Evolutionary conservation across 345 rosid species (phyloP).

Genomic region (Lagerstroemia speciosa): DNA sequence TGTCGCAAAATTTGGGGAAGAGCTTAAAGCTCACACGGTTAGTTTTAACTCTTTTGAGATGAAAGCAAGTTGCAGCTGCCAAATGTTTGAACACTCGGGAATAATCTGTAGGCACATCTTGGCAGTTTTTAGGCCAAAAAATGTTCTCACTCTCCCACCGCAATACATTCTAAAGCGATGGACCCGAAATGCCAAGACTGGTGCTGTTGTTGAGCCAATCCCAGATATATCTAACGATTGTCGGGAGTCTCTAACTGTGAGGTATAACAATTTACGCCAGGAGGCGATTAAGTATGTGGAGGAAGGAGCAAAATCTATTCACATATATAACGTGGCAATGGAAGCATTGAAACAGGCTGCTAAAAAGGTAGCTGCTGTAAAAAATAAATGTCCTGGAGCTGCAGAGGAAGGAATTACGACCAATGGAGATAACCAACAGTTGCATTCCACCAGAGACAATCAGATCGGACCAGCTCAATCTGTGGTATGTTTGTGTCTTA

Average conservation of each 20-base stretch:
- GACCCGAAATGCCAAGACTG: constrained; percentile 67
- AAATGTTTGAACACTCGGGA: constrained; percentile 74
- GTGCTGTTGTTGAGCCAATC: constrained; percentile 23
- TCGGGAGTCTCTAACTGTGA: constrained; percentile 44
- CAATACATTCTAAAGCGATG: constrained; percentile 61
- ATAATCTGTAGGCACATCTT: constrained; percentile 64
- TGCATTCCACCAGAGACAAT: constrained; percentile 30
- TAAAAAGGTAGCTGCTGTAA: constrained; percentile 47
- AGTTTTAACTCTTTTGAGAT: constrained; percentile 48
- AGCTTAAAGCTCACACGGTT: constrained; percentile 48
- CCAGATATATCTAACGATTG: constrained; percentile 28
- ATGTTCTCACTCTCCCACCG: constrained; percentile 63
- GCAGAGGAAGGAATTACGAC: constrained; percentile 17
- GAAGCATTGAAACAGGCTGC: constrained; percentile 62
- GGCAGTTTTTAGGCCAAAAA: constrained; percentile 65
- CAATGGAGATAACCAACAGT: constrained; percentile 36
- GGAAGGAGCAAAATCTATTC: constrained; percentile 72
- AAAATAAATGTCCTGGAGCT: constrained; percentile 32
- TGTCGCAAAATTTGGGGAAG: constrained; percentile 66
- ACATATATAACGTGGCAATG: constrained; percentile 62
- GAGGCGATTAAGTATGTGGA: constrained; percentile 70
- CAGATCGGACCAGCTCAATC: constrained; percentile 27
- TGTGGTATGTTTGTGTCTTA: constrained; percentile 31
- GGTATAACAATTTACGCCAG: constrained; percentile 60
- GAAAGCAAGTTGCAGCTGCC: constrained; percentile 79